Evolutionary conservation across 2,329 filamentous ascomycete species (phyloP).

Genomic region (Phialophora expanda): DNA sequence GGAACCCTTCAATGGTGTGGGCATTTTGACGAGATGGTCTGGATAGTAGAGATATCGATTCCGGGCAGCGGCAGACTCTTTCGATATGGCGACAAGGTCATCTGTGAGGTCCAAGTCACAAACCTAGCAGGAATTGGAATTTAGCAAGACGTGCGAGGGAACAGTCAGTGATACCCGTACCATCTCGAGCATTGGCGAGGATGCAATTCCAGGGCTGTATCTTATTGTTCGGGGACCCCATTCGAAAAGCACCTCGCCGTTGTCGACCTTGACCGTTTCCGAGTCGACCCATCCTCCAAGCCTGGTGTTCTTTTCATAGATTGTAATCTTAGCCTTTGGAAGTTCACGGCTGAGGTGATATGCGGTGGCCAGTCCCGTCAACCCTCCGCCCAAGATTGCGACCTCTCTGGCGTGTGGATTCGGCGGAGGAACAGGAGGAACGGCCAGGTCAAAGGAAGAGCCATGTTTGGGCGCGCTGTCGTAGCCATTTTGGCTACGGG

Average conservation of each 20-base stretch:
- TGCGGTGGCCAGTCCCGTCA: slow-evolving; percentile 79
- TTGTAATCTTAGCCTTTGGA: slow-evolving; percentile 72
- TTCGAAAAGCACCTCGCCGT: slow-evolving; percentile 76
- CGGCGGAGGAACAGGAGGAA: slow-evolving; percentile 17
- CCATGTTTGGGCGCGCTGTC: not conserved
- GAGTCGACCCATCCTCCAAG: slow-evolving; percentile 86
- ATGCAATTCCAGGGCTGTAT: slow-evolving; percentile 58
- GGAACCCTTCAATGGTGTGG: slow-evolving; percentile 47
- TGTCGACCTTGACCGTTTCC: slow-evolving; percentile 63
- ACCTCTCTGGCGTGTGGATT: slow-evolving; percentile 51
- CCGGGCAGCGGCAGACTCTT: slow-evolving; percentile 56
- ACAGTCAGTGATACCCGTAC: slow-evolving; percentile 53
- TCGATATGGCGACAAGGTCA: slow-evolving; percentile 61
- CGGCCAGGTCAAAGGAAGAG: not conserved
- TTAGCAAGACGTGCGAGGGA: slow-evolving; percentile 6
- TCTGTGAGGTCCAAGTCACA: slow-evolving; percentile 61
- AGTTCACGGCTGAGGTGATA: slow-evolving; percentile 75
- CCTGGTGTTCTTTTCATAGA: slow-evolving; percentile 74
- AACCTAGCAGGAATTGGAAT: slow-evolving; percentile 52
- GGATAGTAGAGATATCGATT: slow-evolving; percentile 89
- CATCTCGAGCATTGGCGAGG: slow-evolving; percentile 71
- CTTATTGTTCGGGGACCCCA: slow-evolving; percentile 79
- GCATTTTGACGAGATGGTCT: slow-evolving; percentile 74
- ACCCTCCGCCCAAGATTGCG: slow-evolving; percentile 78
- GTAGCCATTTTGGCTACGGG: slow-evolving; percentile 14